phyloP scores from a whole-genome alignment of 1,284 basidiomycete species.

The Naganishia cerealis region DNA sequence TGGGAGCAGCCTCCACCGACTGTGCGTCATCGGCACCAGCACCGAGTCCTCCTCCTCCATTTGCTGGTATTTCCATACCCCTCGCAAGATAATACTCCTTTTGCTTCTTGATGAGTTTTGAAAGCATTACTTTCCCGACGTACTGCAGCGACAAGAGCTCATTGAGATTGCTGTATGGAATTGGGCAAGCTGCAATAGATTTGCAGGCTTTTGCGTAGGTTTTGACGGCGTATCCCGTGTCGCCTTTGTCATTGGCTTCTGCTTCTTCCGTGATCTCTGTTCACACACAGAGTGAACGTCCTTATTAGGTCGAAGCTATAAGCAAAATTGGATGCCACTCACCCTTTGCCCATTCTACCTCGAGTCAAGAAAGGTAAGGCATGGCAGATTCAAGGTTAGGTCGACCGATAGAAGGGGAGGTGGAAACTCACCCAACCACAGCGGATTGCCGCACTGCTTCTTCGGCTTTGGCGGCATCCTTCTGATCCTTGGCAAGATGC shows the following conservation, averaged over 20 bases:
- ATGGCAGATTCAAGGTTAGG: background rate
- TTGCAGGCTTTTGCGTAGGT: constrained; percentile 47
- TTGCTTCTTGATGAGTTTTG: constrained; percentile 45
- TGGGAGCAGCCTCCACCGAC: background rate
- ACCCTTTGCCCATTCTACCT: constrained; percentile 29
- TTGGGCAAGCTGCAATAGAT: constrained; percentile 47
- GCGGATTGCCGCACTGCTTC: constrained; percentile 49
- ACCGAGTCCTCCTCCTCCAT: constrained; percentile 1
- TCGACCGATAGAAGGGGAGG: background rate
- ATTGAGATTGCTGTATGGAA: constrained; percentile 44
- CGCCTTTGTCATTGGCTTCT: constrained; percentile 38
- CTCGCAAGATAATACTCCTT: constrained; percentile 39
- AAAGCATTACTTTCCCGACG: constrained; percentile 49
- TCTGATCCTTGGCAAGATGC: background rate
- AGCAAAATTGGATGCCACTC: background rate
- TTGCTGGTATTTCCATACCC: constrained; percentile 35
- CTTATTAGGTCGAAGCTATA: background rate
- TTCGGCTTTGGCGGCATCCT: constrained; percentile 31
- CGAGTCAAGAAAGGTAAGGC: background rate
- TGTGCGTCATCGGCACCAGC: background rate
- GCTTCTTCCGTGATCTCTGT: constrained; percentile 48
- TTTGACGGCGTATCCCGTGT: constrained; percentile 43
- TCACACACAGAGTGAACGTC: background rate
- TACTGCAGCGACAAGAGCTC: constrained; percentile 45
- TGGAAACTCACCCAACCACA: constrained; percentile 49